phyloP scores from a whole-genome alignment of 148 eudicot genomes.

The Arbutus unedo region DNA sequence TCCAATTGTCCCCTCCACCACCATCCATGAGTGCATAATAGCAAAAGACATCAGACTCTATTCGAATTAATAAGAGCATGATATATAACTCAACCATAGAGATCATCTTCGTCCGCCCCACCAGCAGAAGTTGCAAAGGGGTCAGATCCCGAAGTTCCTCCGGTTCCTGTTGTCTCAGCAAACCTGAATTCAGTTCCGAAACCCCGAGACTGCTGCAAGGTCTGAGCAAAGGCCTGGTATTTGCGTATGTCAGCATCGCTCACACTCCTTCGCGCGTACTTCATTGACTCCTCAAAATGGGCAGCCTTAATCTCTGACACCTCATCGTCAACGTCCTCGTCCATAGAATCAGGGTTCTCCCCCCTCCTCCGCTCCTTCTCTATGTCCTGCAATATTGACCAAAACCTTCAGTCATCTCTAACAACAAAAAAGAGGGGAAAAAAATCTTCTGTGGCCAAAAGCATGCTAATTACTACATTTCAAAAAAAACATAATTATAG shows the following conservation, averaged over 20 bases:
- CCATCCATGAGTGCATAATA: not conserved
- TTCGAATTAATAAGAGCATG: not conserved
- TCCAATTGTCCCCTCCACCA: not conserved
- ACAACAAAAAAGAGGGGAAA: not conserved
- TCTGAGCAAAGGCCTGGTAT: slow-evolving; percentile 51
- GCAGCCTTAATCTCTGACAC: slow-evolving; percentile 42
- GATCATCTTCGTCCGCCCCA: slow-evolving; percentile 39
- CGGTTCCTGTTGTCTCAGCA: slow-evolving; percentile 23
- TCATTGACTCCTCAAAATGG: slow-evolving; percentile 53
- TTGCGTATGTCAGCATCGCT: slow-evolving; percentile 52
- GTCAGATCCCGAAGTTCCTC: slow-evolving; percentile 21
- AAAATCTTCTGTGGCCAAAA: not conserved
- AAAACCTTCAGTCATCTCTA: not conserved
- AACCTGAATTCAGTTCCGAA: slow-evolving; percentile 48
- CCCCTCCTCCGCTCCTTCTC: slow-evolving; percentile 40
- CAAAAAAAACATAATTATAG: too few species aligned
- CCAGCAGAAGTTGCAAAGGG: slow-evolving; percentile 32
- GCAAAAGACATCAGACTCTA: not conserved
- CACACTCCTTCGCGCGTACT: slow-evolving; percentile 49
- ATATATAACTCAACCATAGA: slow-evolving; percentile 26
- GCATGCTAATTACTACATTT: not conserved
- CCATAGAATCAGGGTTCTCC: slow-evolving; percentile 43
- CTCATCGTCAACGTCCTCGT: slow-evolving; percentile 43
- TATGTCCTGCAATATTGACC: slow-evolving; percentile 34
- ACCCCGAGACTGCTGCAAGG: slow-evolving; percentile 51